These are phyloP conservation scores for Kentomonas sorsogonicus DNA, from an alignment of 208 protist genomes.

Conservation along the genomic window DNA sequence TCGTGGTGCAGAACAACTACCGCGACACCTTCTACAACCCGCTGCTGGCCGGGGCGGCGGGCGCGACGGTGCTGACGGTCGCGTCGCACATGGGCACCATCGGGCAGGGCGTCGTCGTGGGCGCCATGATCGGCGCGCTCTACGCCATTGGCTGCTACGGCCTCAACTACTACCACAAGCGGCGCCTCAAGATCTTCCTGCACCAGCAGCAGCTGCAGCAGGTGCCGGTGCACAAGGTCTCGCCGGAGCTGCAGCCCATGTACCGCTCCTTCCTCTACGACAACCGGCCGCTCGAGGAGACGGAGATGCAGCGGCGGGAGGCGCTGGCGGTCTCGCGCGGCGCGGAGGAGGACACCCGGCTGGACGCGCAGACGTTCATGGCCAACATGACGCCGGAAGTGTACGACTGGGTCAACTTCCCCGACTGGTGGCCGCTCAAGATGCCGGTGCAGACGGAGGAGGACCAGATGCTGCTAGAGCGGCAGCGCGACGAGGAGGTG, in stretches of 20 bases:
- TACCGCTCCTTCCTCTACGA: slow-evolving; percentile 82
- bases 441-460: slow-evolving; percentile 71
- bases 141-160: slow-evolving; percentile 70
- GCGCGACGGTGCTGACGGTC: slow-evolving; percentile 42
- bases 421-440: slow-evolving; percentile 87
- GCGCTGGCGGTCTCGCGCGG: slow-evolving; percentile 43
- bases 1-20: slow-evolving; percentile 77
- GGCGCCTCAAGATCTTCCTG: slow-evolving; percentile 61
- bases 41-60: slow-evolving; percentile 47
- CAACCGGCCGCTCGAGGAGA: slow-evolving; percentile 74
- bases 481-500: slow-evolving; percentile 70
- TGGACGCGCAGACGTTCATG: slow-evolving; percentile 75
- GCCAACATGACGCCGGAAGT: slow-evolving; percentile 82
- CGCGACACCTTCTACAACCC: slow-evolving; percentile 75
- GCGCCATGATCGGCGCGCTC: slow-evolving; percentile 56
- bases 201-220: slow-evolving; percentile 69
- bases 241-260: slow-evolving; percentile 79
- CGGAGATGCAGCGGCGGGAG: slow-evolving; percentile 36
- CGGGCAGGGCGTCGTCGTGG: slow-evolving; percentile 65
- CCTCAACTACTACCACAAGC: slow-evolving; percentile 70
- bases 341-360: slow-evolving; percentile 39
- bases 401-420: slow-evolving; percentile 86
- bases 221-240: slow-evolving; percentile 75
- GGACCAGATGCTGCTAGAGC: slow-evolving; percentile 66
- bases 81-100: slow-evolving; percentile 63